Evolutionary conservation across 768 basidiomycete genomes (phyloP).

Genomic region (Naganishia friedmannii): DNA sequence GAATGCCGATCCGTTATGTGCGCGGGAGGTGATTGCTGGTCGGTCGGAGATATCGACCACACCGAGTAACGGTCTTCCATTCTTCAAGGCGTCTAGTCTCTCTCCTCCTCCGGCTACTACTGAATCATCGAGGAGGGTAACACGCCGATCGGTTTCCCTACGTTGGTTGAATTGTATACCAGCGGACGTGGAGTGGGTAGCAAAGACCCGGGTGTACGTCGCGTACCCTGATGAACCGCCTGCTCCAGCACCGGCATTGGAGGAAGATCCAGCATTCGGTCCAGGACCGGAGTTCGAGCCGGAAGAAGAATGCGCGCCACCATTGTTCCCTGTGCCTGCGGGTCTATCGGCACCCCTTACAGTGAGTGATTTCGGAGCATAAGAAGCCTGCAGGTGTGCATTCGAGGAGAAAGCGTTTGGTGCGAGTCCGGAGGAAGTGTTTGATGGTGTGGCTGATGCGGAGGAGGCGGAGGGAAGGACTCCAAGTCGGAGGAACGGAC

Average conservation of each 20-base stretch:
- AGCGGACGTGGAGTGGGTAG: neutral
- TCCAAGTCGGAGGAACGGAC: conserved; percentile 47
- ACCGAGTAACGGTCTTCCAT: neutral
- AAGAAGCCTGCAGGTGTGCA: conserved; percentile 38
- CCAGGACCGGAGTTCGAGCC: neutral
- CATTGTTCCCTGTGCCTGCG: conserved; percentile 31
- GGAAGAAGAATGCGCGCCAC: conserved; percentile 35
- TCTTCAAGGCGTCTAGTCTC: conserved; percentile 7
- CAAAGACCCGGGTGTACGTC: neutral
- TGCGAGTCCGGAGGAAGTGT: conserved; percentile 15
- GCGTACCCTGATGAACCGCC: conserved; percentile 13
- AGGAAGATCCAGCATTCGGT: conserved; percentile 32
- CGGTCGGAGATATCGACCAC: neutral
- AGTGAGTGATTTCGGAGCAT: neutral
- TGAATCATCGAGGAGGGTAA: neutral
- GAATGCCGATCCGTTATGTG: neutral
- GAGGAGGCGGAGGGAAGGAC: conserved; percentile 7
- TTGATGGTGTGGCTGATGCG: neutral
- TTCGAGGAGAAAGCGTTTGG: conserved; percentile 50
- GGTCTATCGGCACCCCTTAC: neutral
- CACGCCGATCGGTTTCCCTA: neutral
- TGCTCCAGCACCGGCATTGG: conserved; percentile 34
- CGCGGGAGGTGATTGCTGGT: neutral
- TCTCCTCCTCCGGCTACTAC: neutral
- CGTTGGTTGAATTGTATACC: conserved; percentile 27